These are phyloP conservation scores for Phlebiopsis gigantea DNA, from an alignment of 768 basidiomycete genomes.

Conservation along the genomic window DNA sequence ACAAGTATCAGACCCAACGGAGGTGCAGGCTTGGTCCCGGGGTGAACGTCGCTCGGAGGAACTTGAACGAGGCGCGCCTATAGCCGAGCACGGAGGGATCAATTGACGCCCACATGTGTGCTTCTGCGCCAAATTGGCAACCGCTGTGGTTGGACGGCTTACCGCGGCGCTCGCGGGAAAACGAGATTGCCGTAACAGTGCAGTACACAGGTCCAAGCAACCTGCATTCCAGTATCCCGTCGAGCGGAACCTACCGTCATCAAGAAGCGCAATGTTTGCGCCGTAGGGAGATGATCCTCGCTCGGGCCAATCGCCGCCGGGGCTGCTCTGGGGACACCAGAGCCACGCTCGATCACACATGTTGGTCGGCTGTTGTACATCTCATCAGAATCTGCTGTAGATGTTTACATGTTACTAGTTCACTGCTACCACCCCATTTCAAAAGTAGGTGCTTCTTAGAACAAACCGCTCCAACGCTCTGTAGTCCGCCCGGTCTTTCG, in stretches of 20 bases:
- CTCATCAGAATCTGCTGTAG: conserved; percentile 1
- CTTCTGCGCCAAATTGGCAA: conserved; percentile 1
- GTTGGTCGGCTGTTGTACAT: neutral
- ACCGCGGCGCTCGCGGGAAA: neutral
- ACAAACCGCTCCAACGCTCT: conserved; percentile 61
- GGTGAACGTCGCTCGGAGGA: neutral
- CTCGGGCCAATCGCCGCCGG: neutral
- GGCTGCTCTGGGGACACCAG: neutral
- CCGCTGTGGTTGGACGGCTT: conserved; percentile 1
- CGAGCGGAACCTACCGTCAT: neutral
- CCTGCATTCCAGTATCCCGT: neutral
- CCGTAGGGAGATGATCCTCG: neutral
- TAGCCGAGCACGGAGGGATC: neutral
- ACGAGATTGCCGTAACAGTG: neutral
- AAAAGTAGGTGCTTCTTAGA: conserved; percentile 70
- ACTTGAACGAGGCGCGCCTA: neutral
- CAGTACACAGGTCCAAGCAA: conserved; percentile 4
- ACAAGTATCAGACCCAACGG: neutral
- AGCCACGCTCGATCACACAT: neutral
- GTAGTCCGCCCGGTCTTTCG: conserved; percentile 74
- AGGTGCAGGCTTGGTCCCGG: neutral
- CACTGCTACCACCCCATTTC: conserved; percentile 16
- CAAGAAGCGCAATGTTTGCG: neutral
- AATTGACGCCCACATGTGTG: neutral
- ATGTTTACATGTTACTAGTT: neutral